These are phyloP conservation scores for Perilla frutescens DNA, from an alignment of 257 asterid genomes.

Conservation along the genomic window DNA sequence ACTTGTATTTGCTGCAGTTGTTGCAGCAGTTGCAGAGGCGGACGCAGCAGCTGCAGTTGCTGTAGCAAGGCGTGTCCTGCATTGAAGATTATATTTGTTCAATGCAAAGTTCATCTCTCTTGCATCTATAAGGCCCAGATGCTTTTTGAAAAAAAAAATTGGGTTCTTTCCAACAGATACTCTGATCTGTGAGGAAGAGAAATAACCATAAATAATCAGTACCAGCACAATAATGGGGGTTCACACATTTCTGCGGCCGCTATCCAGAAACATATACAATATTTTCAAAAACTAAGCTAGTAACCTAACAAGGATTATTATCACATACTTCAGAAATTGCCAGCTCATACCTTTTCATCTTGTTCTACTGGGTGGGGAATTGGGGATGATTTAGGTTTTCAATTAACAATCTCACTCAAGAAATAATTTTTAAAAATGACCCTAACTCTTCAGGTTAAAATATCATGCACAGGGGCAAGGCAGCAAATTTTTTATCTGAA, in stretches of 20 bases:
- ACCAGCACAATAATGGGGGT: not conserved
- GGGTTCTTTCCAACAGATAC: not conserved
- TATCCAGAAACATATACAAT: not conserved
- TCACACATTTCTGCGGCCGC: not conserved
- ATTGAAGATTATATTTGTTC: conserved; percentile 17
- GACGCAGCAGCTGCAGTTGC: conserved; percentile 55
- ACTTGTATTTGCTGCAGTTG: conserved; percentile 57
- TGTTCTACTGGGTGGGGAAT: conserved; percentile 3
- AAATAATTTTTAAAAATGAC: not conserved
- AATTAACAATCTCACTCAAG: not conserved
- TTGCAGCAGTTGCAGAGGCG: conserved; percentile 52
- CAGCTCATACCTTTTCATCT: not conserved
- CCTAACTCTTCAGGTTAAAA: not conserved
- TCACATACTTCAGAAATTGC: not conserved
- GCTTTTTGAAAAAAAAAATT: not conserved
- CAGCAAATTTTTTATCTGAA: conserved; percentile 7
- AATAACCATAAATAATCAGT: not conserved
- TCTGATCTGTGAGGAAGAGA: conserved; percentile 15
- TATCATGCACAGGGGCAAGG: conserved; percentile 4
- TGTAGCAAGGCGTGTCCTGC: conserved; percentile 83
- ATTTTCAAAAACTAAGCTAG: not conserved
- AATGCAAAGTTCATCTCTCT: not conserved
- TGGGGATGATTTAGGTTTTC: conserved; percentile 8
- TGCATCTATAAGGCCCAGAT: not conserved
- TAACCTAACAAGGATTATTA: not conserved